A percentile compares a stretch with the other conserved stretches of the same genome.
These are phyloP conservation scores for Thoreauomyces humboldtii DNA, from an alignment of 192 early-diverging fungal genomes.

Conservation along the genomic window DNA sequence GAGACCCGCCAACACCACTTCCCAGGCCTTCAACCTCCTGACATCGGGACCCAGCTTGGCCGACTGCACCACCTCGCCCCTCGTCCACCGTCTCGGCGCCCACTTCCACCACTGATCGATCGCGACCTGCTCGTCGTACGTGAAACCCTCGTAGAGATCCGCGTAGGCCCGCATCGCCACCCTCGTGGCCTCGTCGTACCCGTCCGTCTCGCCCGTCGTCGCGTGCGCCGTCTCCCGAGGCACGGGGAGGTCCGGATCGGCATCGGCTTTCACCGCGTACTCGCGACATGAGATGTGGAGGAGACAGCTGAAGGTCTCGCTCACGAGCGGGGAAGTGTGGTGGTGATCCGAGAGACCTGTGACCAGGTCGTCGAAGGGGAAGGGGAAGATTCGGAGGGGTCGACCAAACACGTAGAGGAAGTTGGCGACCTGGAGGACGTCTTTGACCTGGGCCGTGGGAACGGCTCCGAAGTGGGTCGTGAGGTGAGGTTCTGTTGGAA, in stretches of 20 bases:
- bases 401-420: constrained; percentile 60
- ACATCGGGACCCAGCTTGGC: background rate
- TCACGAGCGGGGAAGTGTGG: constrained; percentile 16
- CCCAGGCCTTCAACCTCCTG: background rate
- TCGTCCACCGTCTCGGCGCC: constrained; percentile 34
- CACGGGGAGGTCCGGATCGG: background rate
- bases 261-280: constrained; percentile 18
- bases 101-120: constrained; percentile 55
- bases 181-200: background rate
- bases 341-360: constrained; percentile 44
- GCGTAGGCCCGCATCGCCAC: constrained; percentile 5
- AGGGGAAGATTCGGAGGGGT: constrained; percentile 66
- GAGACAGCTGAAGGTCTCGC: constrained; percentile 40
- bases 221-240: background rate
- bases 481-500: constrained; percentile 40
- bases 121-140: constrained; percentile 33
- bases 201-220: background rate
- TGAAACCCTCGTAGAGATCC: constrained; percentile 10
- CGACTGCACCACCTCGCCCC: too few relatives aligned
- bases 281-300: constrained; percentile 49
- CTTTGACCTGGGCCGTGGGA: constrained; percentile 42
- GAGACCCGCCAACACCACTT: background rate
- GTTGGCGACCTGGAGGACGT: constrained; percentile 58
- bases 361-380: constrained; percentile 76
- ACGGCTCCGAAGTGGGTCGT: constrained; percentile 42